Percentiles rank a stretch among this genome's conserved stretches.
These are phyloP conservation scores for Dinochytrium kinnereticum DNA, from an alignment of 371 early-diverging fungal species.

Conservation along the genomic window DNA sequence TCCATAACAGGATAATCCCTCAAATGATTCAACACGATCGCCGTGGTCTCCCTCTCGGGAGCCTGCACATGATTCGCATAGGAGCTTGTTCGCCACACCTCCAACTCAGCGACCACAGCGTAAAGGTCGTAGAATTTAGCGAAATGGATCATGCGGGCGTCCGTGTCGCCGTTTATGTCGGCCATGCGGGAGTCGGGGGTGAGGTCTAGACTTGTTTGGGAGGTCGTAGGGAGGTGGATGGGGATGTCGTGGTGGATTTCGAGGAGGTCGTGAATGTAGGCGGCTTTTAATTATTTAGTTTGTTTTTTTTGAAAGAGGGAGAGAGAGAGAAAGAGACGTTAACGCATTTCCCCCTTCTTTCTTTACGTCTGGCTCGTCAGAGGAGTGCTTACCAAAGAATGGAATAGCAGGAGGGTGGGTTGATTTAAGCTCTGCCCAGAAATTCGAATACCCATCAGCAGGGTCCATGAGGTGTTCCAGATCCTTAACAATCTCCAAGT, in stretches of 20 bases:
- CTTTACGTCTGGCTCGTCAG: no score
- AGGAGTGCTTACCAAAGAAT: slow-evolving; percentile 42
- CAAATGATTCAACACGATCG: slow-evolving; percentile 50
- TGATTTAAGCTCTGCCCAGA: slow-evolving; percentile 47
- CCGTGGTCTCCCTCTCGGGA: slow-evolving; percentile 43
- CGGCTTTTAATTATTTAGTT: slow-evolving; percentile 37
- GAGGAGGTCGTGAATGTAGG: slow-evolving; percentile 50
- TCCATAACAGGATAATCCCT: slow-evolving; percentile 40
- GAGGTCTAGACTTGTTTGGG: background rate
- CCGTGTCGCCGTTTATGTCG: background rate
- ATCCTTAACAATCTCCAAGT: slow-evolving; percentile 45
- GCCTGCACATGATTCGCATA: slow-evolving; percentile 34
- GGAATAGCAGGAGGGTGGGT: slow-evolving; percentile 50
- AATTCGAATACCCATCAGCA: slow-evolving; percentile 43
- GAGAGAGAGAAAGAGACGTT: no score
- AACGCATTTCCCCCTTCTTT: no score
- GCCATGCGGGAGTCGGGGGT: background rate
- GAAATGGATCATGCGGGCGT: slow-evolving; percentile 41
- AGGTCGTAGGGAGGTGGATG: slow-evolving; percentile 20
- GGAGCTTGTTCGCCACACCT: slow-evolving; percentile 43
- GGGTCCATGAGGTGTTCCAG: slow-evolving; percentile 46
- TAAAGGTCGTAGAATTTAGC: slow-evolving; percentile 53
- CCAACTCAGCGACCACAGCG: slow-evolving; percentile 50
- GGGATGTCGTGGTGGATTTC: slow-evolving; percentile 49
- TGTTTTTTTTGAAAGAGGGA: no score